Evolutionary conservation across 148 eudicot species (phyloP), one percentile per base, ranked within the genome.

Genomic region (Arctostaphylos glauca): DNA sequence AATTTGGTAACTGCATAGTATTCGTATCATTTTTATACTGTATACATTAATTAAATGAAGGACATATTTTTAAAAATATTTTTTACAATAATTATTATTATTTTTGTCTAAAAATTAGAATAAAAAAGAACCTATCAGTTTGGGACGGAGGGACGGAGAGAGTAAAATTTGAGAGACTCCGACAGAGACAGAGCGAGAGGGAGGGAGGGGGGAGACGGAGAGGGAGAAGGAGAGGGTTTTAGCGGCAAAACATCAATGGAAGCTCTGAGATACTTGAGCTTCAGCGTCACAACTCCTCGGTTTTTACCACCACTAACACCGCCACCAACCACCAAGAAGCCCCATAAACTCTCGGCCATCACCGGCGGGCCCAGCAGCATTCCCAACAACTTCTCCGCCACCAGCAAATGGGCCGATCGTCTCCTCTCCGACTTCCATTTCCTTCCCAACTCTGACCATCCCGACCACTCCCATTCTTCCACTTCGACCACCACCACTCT

Each of bases 381-480:
- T 16, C 62, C 83, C 80, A 74, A 86, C 68, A 85, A 84, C 71
- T 88, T 85, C 82, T 83, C 95, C 86, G 87, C 90, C 80, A 92
- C 90, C 80, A 92, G 92, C 88, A 96, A 91, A 89, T 96, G 98
- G 99, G 97, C 98, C 71, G 91, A 96, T 84, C 99, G 99, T 71
- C 97, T 96, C 70, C 86, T 96, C 86, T 71, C 98, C 73, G 98
- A 96, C 88, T 96, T 96, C 90, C 98, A 96, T 58, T 93, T 93
- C 84, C 87, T 88, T 56, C 95, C 95, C 41, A 79, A 88, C 76
- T 23, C 90, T 50, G 79, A 82, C 62, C 58, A 83, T 14, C 84
- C 55, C 1, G 85, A 78, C 82, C 19, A 3, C 58, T 84, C 54
- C 31, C 83, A 38, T 2, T 80, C 82, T 10, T 31, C 81, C 16